phyloP scores from a whole-genome alignment of 1,284 basidiomycete species.

The Neonothopanus nambi region DNA sequence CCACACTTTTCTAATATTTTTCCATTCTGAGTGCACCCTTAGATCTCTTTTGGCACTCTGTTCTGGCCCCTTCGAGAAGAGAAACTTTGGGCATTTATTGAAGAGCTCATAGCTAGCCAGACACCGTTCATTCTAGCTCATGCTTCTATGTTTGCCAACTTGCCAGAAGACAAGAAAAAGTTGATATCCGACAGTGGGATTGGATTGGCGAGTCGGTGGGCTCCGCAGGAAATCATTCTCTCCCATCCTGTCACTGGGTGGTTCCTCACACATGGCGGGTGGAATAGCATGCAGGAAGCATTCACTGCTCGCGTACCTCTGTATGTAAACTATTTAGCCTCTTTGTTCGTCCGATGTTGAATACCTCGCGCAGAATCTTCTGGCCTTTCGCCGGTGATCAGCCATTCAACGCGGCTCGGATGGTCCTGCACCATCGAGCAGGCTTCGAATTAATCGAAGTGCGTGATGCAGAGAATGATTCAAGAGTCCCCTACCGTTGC shows the following conservation, averaged over 20 bases:
- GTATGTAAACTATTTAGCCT: no score
- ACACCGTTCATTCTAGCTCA: constrained; percentile 10
- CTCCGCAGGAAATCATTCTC: constrained; percentile 24
- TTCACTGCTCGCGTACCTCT: no score
- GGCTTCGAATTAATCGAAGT: constrained; percentile 6
- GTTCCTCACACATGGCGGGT: no score
- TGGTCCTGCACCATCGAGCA: background rate
- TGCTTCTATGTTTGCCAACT: constrained; percentile 1
- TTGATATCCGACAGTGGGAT: constrained; percentile 18
- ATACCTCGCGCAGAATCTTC: no score
- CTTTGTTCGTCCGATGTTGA: no score
- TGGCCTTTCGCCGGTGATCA: no score
- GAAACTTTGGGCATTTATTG: constrained; percentile 6
- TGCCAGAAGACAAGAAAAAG: constrained; percentile 9
- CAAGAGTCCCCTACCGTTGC: background rate
- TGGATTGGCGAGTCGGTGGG: constrained; percentile 19
- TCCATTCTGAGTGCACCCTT: background rate
- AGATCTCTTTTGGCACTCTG: constrained; percentile 10
- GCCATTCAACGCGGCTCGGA: constrained; percentile 3
- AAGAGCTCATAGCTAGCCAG: constrained; percentile 6
- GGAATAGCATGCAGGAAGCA: no score
- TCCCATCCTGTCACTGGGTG: constrained; percentile 23
- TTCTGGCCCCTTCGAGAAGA: constrained; percentile 5
- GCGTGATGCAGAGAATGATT: background rate
- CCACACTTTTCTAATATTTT: background rate